phyloP scores from a whole-genome alignment of 257 asterid genomes.

The Solanum boliviense region DNA sequence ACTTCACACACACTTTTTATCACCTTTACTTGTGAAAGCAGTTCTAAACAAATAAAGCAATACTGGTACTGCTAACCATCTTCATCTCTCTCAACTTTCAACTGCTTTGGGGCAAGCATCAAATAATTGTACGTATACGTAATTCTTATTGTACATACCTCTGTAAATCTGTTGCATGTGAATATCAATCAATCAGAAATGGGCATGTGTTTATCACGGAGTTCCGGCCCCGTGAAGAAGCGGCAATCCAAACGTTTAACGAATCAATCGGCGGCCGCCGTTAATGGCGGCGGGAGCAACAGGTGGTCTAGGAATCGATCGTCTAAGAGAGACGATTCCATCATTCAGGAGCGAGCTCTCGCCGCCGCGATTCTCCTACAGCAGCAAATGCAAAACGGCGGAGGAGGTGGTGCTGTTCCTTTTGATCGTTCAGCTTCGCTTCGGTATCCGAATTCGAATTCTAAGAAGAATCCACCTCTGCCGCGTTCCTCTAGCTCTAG shows the following conservation, averaged over 20 bases:
- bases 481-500: conserved; percentile 87
- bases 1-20: not conserved
- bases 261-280: conserved; percentile 29
- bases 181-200: conserved; percentile 16
- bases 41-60: not conserved
- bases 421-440: conserved; percentile 86
- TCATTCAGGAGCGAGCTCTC: conserved; percentile 69
- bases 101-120: not conserved
- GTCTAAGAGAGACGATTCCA: conserved; percentile 52
- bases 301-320: conserved; percentile 72
- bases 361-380: conserved; percentile 91
- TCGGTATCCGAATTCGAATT: conserved; percentile 48
- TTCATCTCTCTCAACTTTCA: not conserved
- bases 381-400: conserved; percentile 72
- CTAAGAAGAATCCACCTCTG: conserved; percentile 51
- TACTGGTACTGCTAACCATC: not conserved
- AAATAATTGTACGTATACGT: not conserved
- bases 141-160: not conserved
- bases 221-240: conserved; percentile 23
- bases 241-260: conserved; percentile 42
- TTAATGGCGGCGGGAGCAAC: conserved; percentile 42
- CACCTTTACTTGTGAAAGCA: not conserved
- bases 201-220: conserved; percentile 81
- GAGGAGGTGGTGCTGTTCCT: conserved; percentile 16
- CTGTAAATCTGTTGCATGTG: conserved; percentile 12